Conservation (phyloP, 2,329 filamentous ascomycete species). For the Raffaelea arxii region DNA sequence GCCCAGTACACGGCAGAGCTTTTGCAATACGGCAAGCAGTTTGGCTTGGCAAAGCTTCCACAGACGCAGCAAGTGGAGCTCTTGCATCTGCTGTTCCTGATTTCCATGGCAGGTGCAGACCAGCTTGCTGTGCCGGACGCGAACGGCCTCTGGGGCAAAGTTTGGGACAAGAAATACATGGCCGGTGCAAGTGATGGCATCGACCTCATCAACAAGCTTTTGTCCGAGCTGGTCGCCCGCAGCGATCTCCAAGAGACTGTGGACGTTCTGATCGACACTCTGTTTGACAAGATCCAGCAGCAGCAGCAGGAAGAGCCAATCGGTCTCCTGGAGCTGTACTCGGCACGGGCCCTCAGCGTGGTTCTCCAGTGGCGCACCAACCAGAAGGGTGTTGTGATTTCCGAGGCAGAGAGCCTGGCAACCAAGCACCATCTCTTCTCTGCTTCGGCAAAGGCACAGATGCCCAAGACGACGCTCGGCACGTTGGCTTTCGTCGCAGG, state of each 20-base stretch:
- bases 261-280: constrained; percentile 30
- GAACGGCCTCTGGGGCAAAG: constrained; percentile 36
- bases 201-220: constrained; percentile 25
- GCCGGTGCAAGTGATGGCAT: constrained; percentile 33
- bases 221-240: constrained; percentile 24
- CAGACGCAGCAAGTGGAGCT: constrained; percentile 36
- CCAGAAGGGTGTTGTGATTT: too few relatives aligned
- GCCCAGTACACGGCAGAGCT: constrained; percentile 58
- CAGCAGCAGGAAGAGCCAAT: constrained; percentile 30
- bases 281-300: too few relatives aligned
- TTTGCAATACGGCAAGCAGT: constrained; percentile 32
- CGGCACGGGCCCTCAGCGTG: constrained; percentile 39
- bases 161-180: constrained; percentile 25
- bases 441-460: too few relatives aligned
- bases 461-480: constrained; percentile 35
- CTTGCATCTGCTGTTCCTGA: constrained; percentile 40
- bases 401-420: too few relatives aligned
- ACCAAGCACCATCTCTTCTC: too few relatives aligned
- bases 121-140: constrained; percentile 37
- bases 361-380: constrained; percentile 38
- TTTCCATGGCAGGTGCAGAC: constrained; percentile 41
- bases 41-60: constrained; percentile 29
- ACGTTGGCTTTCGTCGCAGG: constrained; percentile 42
- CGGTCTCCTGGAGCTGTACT: constrained; percentile 39
- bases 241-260: constrained; percentile 13